Conservation (phyloP, 208 protist genomes). For the Acanthamoeba castellanii region DNA sequence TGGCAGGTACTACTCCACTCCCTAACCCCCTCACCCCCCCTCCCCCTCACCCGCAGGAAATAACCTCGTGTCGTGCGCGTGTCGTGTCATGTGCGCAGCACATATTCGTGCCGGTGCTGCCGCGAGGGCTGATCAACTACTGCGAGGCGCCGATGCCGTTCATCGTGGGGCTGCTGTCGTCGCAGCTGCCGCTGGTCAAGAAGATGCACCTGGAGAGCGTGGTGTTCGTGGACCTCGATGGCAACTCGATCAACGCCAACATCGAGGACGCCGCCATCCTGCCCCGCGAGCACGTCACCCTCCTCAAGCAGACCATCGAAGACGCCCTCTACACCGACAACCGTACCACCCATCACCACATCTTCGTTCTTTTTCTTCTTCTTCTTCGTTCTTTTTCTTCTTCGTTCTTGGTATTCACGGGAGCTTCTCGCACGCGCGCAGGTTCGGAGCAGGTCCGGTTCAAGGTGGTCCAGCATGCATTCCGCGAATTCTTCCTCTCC, state of each 20-base stretch:
- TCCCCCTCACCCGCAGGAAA: not conserved
- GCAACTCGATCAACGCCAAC: slow-evolving; percentile 33
- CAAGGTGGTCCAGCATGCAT: slow-evolving; percentile 19
- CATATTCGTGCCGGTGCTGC: slow-evolving; percentile 61
- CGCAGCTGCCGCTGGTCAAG: slow-evolving; percentile 44
- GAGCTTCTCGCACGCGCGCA: not conserved
- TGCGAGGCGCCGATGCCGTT: slow-evolving; percentile 64
- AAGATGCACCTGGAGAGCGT: slow-evolving; percentile 54
- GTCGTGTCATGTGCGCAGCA: not conserved
- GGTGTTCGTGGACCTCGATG: slow-evolving; percentile 57
- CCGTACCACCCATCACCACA: not conserved
- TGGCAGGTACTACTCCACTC: slow-evolving; percentile 6
- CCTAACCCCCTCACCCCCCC: not conserved
- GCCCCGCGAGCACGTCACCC: slow-evolving; percentile 28
- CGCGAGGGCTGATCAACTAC: slow-evolving; percentile 16
- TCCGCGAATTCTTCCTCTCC: slow-evolving; percentile 64
- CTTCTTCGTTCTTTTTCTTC: not conserved
- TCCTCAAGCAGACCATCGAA: slow-evolving; percentile 40
- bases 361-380: not conserved
- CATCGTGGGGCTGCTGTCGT: slow-evolving; percentile 32
- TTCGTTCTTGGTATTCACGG: too few species aligned
- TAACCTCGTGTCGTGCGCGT: not conserved
- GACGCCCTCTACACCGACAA: slow-evolving; percentile 13
- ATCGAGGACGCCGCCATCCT: slow-evolving; percentile 55
- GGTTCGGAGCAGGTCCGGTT: not conserved